These are phyloP conservation scores for Candolleomyces eurysporus DNA, from an alignment of 768 basidiomycete genomes.

Conservation along the genomic window DNA sequence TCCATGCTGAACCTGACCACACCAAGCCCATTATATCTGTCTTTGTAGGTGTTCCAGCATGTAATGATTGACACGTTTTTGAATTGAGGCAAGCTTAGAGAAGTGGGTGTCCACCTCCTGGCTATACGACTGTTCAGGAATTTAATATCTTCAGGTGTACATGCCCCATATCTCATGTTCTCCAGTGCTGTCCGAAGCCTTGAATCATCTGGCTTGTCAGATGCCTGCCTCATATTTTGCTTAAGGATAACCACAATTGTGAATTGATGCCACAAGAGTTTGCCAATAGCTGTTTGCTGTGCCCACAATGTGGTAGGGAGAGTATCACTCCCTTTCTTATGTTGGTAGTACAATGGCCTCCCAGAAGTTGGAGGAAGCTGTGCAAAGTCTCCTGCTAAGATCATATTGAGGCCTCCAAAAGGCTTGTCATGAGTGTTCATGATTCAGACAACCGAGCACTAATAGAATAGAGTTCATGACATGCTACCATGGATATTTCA, in stretches of 20 bases:
- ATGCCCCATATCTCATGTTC: no score
- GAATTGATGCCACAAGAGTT: constrained; percentile 32
- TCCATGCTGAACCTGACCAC: no score
- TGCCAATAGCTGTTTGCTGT: constrained; percentile 25
- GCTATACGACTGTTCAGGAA: no score
- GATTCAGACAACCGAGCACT: constrained; percentile 21
- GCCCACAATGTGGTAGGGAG: not conserved
- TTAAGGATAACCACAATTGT: constrained; percentile 29
- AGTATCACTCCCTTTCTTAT: not conserved
- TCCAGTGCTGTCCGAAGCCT: no score
- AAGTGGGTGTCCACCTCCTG: no score
- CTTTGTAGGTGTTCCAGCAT: no score
- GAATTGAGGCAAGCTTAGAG: no score
- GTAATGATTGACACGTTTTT: no score
- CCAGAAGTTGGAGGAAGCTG: constrained; percentile 35
- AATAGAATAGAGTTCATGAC: constrained; percentile 28
- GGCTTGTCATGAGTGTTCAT: constrained; percentile 15
- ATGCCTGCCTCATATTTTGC: constrained; percentile 37
- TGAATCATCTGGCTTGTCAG: no score
- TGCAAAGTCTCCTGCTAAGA: constrained; percentile 47
- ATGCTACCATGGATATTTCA: constrained; percentile 43
- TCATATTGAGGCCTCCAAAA: constrained; percentile 39
- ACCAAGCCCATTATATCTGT: no score
- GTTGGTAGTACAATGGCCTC: constrained; percentile 7
- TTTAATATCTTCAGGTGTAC: no score